Percentiles rank a stretch among this genome's conserved stretches.
Conservation (phyloP, 2,329 filamentous ascomycete species). For the Lachnellula arida region DNA sequence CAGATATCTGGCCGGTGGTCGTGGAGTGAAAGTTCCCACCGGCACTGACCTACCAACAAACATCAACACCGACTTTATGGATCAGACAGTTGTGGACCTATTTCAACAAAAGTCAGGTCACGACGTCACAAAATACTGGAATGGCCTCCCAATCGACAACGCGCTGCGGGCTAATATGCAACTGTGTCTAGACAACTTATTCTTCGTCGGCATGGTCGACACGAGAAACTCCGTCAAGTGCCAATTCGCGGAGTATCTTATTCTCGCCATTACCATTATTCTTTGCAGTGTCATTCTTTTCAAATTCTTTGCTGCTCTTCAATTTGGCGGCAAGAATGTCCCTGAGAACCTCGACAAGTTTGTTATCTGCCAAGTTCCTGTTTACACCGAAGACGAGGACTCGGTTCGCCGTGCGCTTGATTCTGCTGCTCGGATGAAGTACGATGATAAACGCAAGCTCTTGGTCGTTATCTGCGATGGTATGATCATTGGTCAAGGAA, state of each 20-base stretch:
- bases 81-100: constrained; percentile 63
- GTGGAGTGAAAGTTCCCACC: constrained; percentile 52
- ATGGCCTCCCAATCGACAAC: constrained; percentile 57
- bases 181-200: constrained; percentile 85
- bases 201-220: constrained; percentile 88
- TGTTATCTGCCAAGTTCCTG: constrained; percentile 94
- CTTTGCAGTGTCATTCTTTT: constrained; percentile 80
- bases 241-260: constrained; percentile 82
- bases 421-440: constrained; percentile 89
- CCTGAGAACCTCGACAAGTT: constrained; percentile 98
- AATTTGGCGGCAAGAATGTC: constrained; percentile 85
- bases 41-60: constrained; percentile 45
- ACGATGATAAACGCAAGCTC: constrained; percentile 97
- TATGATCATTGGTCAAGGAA: constrained; percentile 99
- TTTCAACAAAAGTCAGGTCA: constrained; percentile 72
- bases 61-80: constrained; percentile 74
- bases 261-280: constrained; percentile 78
- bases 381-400: constrained; percentile 97
- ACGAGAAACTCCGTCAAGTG: constrained; percentile 83
- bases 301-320: constrained; percentile 95
- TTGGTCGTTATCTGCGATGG: constrained; percentile 91
- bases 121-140: constrained; percentile 82
- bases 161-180: constrained; percentile 63
- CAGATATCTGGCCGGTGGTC: constrained; percentile 72
- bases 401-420: constrained; percentile 95